Percentiles rank a stretch among this genome's conserved stretches.
Conservation (phyloP, 164 flowering plant species). For the Aristolochia californica region DNA sequence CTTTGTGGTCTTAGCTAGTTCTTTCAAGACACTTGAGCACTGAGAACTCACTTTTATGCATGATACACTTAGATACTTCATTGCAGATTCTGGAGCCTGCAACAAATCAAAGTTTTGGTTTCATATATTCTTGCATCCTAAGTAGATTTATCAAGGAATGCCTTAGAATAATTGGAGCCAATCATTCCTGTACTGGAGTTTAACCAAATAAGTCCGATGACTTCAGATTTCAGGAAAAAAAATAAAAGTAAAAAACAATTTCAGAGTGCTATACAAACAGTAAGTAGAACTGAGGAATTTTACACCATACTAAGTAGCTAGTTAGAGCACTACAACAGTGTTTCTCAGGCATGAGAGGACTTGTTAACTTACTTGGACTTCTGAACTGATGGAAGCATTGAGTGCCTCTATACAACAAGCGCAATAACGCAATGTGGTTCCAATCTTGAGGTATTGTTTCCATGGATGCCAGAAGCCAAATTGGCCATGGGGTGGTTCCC, state of each 20-base stretch:
- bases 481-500: conserved; percentile 85
- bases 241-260: neutral
- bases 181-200: neutral
- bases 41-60: conserved; percentile 18
- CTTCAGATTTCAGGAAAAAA: neutral
- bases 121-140: conserved; percentile 14
- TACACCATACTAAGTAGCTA: neutral
- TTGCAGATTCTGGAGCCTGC: conserved; percentile 25
- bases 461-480: conserved; percentile 73
- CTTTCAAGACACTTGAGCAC: conserved; percentile 36
- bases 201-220: neutral
- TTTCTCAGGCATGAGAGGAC: neutral
- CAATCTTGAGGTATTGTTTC: conserved; percentile 67
- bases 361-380: conserved; percentile 28
- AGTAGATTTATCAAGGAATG: conserved; percentile 80
- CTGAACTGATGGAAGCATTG: conserved; percentile 39
- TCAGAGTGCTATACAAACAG: too few species aligned
- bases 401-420: conserved; percentile 69
- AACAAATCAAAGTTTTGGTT: neutral
- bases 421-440: conserved; percentile 38
- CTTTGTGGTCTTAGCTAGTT: conserved; percentile 29
- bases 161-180: conserved; percentile 6
- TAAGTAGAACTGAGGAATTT: neutral
- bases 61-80: conserved; percentile 19
- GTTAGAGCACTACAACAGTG: neutral